Base-by-base conservation (phyloP, 371 early-diverging fungal genomes). In the Umbelopsis sp. region DNA sequence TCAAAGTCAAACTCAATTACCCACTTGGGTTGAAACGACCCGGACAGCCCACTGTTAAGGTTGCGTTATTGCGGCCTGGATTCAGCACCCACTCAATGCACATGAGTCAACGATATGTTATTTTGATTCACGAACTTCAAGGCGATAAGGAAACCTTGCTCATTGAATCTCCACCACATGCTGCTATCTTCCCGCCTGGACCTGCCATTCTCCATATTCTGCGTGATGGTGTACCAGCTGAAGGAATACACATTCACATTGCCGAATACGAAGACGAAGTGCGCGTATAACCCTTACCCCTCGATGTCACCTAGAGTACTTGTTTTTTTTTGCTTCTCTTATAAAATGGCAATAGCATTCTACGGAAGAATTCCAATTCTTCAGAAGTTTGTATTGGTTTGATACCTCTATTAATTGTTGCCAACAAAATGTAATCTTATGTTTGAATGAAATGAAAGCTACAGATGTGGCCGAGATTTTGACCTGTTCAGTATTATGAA, bases 11-110 rank as follows among this genome's bases (percentile, higher is more conserved):
- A 37, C 68, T 80, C 22, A 79, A 77, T 14, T 72, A 70, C 35
- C 65, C 70, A 22, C 71, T n/a, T 46, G 20, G 12, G 16, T 20
- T 20, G 8, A 16, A 67, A 20, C 37, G 3, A 20, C 35, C 48
- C n/a, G 35, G 35, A 12, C 18, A 4, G 0, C 71, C 72, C n/a
- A 74, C 77, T 16, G 16, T 85, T 38, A 71, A 73, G 37, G 86
- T 82, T 12, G 81, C 74, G 11, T 11, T 84, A 46, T 69, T 88
- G 14, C 70, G 80, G 32, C 75, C 79, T 50, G 89, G 89, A 3
- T 87, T 90, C 69, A 82, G 84, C 50, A 90, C 90, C 12, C 90
- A 90, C 68, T 86, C 88, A 14, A 81, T 84, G 63, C 86, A 87
- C 68, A 88, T 90, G 87, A 85, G 84, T 7, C 89, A 88, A 66